Evolutionary conservation across 2,329 filamentous ascomycete species (phyloP).

Genomic region (Aspergillus melleus): DNA sequence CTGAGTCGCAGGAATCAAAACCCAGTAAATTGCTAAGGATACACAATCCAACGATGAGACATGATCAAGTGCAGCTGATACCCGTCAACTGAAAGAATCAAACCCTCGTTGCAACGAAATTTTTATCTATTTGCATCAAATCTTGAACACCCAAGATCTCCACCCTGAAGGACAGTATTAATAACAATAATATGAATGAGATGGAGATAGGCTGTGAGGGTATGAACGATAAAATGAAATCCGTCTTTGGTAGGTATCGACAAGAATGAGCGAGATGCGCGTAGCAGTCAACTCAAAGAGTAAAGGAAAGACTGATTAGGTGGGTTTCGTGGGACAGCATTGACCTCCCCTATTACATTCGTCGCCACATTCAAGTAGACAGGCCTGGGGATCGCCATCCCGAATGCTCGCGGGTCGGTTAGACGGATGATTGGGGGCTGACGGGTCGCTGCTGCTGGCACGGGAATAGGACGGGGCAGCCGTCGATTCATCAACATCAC

Average conservation of each 20-base stretch:
- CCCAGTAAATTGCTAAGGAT: neutral
- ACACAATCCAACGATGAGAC: neutral
- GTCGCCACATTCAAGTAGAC: slow-evolving; percentile 50
- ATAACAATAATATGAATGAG: neutral
- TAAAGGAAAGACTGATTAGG: slow-evolving; percentile 13
- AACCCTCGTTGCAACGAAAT: neutral
- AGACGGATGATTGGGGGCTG: slow-evolving; percentile 20
- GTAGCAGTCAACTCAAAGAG: neutral
- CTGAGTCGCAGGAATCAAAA: neutral
- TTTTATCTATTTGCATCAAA: neutral
- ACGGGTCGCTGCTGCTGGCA: slow-evolving; percentile 13
- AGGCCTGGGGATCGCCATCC: slow-evolving; percentile 40
- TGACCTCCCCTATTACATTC: slow-evolving; percentile 43
- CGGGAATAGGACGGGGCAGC: slow-evolving; percentile 23
- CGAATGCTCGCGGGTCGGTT: slow-evolving; percentile 40
- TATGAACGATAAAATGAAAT: slow-evolving; percentile 7
- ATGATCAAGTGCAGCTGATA: neutral
- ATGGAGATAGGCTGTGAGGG: neutral
- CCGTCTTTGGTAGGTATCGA: neutral
- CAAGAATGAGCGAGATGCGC: neutral
- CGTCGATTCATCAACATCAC: slow-evolving; percentile 33
- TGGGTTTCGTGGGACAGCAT: slow-evolving; percentile 41
- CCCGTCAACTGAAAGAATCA: neutral
- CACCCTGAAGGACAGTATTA: neutral
- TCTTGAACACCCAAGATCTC: neutral